Evolutionary conservation across 495 filamentous ascomycete species (phyloP).

Genomic region (Symbiotaphrina buchneri): DNA sequence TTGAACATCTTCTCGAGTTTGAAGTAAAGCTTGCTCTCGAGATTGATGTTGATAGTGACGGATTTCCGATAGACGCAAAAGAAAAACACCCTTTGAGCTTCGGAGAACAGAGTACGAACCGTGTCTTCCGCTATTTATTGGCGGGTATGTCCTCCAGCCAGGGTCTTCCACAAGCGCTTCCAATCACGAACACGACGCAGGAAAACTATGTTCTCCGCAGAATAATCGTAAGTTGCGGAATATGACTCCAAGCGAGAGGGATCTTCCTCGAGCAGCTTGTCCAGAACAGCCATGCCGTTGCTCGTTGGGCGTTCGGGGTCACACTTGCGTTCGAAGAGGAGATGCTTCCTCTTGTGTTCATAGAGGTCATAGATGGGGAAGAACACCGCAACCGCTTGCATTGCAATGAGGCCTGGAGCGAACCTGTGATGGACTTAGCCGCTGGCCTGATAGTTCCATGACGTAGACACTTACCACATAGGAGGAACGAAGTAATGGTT

Average conservation of each 20-base stretch:
- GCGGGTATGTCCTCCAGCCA: no score
- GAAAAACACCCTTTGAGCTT: constrained; percentile 21
- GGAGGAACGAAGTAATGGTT: constrained; percentile 29
- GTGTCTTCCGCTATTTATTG: constrained; percentile 31
- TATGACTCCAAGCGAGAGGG: constrained; percentile 31
- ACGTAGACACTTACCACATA: constrained; percentile 25
- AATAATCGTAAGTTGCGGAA: constrained; percentile 38
- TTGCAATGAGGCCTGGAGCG: constrained; percentile 25
- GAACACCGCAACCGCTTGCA: constrained; percentile 28
- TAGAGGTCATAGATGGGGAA: constrained; percentile 29
- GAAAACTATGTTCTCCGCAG: constrained; percentile 47
- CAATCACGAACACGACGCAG: constrained; percentile 31
- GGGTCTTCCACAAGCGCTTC: constrained; percentile 16
- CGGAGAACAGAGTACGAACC: no score
- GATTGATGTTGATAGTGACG: constrained; percentile 35
- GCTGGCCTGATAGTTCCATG: neutral
- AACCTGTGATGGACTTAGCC: no score
- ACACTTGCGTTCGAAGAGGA: constrained; percentile 8
- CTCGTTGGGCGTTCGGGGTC: constrained; percentile 19
- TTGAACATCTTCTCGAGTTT: constrained; percentile 27
- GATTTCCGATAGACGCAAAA: constrained; percentile 32
- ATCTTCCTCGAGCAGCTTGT: constrained; percentile 30
- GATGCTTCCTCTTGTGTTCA: neutral
- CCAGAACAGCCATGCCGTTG: constrained; percentile 35
- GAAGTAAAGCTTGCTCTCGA: constrained; percentile 23